Conservation (phyloP, 2,329 filamentous ascomycete genomes). For the Xylaria polymorpha region DNA sequence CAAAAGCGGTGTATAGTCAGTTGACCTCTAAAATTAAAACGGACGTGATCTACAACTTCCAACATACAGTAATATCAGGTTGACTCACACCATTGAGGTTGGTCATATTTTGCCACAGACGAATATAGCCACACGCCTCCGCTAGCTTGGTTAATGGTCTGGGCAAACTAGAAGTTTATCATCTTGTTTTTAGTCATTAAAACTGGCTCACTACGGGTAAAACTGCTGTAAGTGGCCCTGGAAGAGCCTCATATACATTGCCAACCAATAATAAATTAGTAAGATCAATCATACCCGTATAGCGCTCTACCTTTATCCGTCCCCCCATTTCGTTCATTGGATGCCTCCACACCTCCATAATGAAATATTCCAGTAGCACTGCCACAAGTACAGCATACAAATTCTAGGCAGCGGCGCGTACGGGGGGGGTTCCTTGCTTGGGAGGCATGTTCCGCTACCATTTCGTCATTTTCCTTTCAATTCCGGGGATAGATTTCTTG, state of each 20-base stretch:
- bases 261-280: not conserved
- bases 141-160: not conserved
- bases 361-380: constrained; percentile 2
- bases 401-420: not conserved
- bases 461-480: not conserved
- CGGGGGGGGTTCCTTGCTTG: not conserved
- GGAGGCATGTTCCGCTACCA: not conserved
- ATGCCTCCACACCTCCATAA: constrained; percentile 6
- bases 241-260: not conserved
- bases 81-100: not conserved
- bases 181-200: not conserved
- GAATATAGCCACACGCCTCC: not conserved
- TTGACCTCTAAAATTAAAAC: not conserved
- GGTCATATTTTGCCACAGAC: not conserved
- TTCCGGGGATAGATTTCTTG: not conserved
- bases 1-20: not conserved
- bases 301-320: not conserved
- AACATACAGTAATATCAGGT: not conserved
- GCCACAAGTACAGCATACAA: constrained; percentile 5
- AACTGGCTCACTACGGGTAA: not conserved
- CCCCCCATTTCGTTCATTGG: not conserved
- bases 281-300: not conserved
- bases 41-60: not conserved
- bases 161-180: not conserved
- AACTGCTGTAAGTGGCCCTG: not conserved